These are phyloP conservation scores for Hyphopichia homilentoma DNA, from an alignment of 805 yeast genomes.

Conservation along the genomic window DNA sequence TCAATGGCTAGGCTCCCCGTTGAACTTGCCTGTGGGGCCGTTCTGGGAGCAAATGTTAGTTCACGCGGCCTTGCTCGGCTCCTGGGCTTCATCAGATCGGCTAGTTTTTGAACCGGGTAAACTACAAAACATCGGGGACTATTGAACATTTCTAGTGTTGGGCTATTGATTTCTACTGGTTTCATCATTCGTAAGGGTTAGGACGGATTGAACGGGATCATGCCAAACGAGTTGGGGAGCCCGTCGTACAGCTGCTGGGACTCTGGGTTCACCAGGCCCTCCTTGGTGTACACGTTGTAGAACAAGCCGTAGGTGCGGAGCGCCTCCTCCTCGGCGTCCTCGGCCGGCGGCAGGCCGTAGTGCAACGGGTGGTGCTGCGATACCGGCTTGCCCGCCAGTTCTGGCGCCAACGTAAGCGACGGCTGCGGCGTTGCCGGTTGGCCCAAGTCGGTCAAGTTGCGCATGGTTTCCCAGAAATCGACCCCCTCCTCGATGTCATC, in stretches of 20 bases:
- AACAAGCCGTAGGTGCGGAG: constrained; percentile 35
- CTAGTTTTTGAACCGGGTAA: no score
- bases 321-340: constrained; percentile 33
- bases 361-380: constrained; percentile 56
- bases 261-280: constrained; percentile 23
- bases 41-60: no score
- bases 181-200: no score
- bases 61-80: no score
- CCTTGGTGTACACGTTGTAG: constrained; percentile 33
- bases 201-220: constrained; percentile 43
- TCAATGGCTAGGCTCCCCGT: no score
- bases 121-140: no score
- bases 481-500: constrained; percentile 59
- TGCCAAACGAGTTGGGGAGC: constrained; percentile 32
- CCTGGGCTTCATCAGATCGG: no score
- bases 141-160: no score
- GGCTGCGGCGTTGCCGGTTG: constrained; percentile 3
- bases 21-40: no score
- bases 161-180: no score
- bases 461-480: constrained; percentile 71
- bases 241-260: constrained; percentile 20
- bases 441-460: constrained; percentile 42
- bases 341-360: constrained; percentile 16
- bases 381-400: constrained; percentile 32
- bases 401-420: neutral